Evolutionary conservation across 345 rosid genomes (phyloP).

Genomic region (Euphorbia pulcherrima): DNA sequence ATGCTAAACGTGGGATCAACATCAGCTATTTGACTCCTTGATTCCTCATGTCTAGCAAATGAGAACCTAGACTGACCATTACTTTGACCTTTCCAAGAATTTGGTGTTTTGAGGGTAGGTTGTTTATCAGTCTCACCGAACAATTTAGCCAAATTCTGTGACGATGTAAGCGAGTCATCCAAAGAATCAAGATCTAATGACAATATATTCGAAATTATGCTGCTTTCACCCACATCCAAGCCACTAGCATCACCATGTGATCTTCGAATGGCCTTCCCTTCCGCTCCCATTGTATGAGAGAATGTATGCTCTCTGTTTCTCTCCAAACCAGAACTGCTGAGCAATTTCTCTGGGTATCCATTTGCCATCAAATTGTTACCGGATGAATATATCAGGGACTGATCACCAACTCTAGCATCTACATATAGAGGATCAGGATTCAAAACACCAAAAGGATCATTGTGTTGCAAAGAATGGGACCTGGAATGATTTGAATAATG

Average conservation of each 20-base stretch:
- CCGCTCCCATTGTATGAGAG: conserved; percentile 34
- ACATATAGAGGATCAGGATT: conserved; percentile 31
- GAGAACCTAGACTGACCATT: conserved; percentile 78
- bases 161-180: conserved; percentile 67
- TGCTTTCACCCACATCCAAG: conserved; percentile 52
- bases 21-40: conserved; percentile 39
- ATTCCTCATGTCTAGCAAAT: conserved; percentile 72
- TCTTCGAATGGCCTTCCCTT: conserved; percentile 21
- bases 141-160: conserved; percentile 49
- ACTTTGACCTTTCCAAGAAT: conserved; percentile 49
- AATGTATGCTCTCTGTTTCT: conserved; percentile 29
- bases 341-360: conserved; percentile 42
- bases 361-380: conserved; percentile 33
- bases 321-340: conserved; percentile 33
- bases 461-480: conserved; percentile 38
- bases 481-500: conserved; percentile 38
- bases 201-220: conserved; percentile 62
- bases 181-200: conserved; percentile 70
- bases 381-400: conserved; percentile 20
- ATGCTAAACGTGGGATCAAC: conserved; percentile 30
- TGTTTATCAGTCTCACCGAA: conserved; percentile 51
- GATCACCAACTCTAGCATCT: conserved; percentile 35
- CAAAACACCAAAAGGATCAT: conserved; percentile 22
- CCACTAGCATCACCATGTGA: conserved; percentile 15
- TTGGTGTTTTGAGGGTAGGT: conserved; percentile 36